These are phyloP conservation scores for Tephrocybe sp. DNA, from an alignment of 768 basidiomycete species.

Conservation along the genomic window DNA sequence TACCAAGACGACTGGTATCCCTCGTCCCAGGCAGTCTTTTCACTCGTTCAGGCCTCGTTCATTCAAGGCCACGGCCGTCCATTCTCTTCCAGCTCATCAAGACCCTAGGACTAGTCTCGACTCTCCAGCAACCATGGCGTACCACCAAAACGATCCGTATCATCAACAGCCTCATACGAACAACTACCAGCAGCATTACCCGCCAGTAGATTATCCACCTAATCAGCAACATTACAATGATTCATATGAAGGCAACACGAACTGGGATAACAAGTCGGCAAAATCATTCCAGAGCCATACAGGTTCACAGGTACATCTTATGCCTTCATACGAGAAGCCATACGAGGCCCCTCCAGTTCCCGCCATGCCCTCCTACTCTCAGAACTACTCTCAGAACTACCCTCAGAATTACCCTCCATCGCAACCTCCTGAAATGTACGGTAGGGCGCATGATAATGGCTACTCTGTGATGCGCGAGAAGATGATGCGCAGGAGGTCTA, in stretches of 20 bases:
- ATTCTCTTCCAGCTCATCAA: constrained; percentile 17
- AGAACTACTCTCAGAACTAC: constrained; percentile 70
- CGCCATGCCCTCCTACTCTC: constrained; percentile 48
- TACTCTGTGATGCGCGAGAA: constrained; percentile 74
- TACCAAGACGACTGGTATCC: constrained; percentile 1
- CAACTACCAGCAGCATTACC: constrained; percentile 22
- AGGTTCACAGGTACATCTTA: constrained; percentile 74
- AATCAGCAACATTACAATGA: constrained; percentile 36
- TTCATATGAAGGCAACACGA: constrained; percentile 37
- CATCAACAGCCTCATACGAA: constrained; percentile 31
- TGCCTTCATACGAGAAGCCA: constrained; percentile 57
- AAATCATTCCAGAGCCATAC: constrained; percentile 67
- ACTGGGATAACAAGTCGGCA: constrained; percentile 52
- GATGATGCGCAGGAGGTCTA: constrained; percentile 78
- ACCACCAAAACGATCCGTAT: constrained; percentile 57
- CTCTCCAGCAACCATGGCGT: constrained; percentile 43
- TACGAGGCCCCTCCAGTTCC: constrained; percentile 52
- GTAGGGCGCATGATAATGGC: constrained; percentile 47
- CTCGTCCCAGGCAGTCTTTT: constrained; percentile 6
- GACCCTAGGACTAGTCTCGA: not conserved
- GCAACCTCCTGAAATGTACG: constrained; percentile 46
- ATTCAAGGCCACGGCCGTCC: constrained; percentile 23
- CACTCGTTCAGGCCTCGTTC: constrained; percentile 11
- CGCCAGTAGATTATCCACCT: constrained; percentile 36
- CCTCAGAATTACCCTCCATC: constrained; percentile 63